A percentile compares a stretch with the other conserved stretches of the same genome.
These are phyloP conservation scores for Podosphaera aphanis DNA, from an alignment of 2,329 filamentous ascomycete genomes.

Conservation along the genomic window DNA sequence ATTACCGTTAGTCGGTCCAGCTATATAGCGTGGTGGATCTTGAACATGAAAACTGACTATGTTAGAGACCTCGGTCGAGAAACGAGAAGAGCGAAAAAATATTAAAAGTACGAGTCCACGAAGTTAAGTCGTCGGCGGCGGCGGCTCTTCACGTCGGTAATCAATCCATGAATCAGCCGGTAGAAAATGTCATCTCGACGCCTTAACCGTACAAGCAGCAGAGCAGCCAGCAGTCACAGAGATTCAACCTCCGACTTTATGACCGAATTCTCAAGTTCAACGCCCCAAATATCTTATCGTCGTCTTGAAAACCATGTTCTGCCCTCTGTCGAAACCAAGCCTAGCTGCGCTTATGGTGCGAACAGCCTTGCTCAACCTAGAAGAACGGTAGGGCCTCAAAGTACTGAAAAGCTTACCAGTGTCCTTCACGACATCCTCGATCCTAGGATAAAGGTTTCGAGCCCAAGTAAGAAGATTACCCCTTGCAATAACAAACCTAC, in stretches of 20 bases:
- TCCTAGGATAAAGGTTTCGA: constrained; percentile 4
- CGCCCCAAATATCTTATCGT: constrained; percentile 6
- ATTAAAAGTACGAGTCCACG: neutral
- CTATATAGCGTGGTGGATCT: too few species aligned
- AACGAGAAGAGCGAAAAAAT: neutral
- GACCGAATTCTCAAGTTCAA: constrained; percentile 6
- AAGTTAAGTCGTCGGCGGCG: neutral
- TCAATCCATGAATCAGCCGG: neutral
- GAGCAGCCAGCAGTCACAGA: constrained; percentile 7
- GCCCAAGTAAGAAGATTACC: constrained; percentile 1
- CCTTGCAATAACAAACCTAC: neutral
- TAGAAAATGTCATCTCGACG: constrained; percentile 10
- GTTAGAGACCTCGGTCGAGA: neutral
- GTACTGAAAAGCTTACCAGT: constrained; percentile 5
- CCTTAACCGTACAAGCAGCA: constrained; percentile 9
- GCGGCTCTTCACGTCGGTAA: neutral
- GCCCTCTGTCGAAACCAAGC: constrained; percentile 7
- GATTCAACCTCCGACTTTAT: constrained; percentile 6
- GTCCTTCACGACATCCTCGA: constrained; percentile 7
- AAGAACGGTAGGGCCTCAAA: constrained; percentile 3
- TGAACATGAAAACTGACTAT: too few species aligned
- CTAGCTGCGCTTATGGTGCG: constrained; percentile 13
- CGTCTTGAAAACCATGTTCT: constrained; percentile 4
- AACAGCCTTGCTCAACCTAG: constrained; percentile 7
- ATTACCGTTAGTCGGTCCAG: too few species aligned